Conservation (phyloP, 257 asterid species). For the Solanum tarapatanum region DNA sequence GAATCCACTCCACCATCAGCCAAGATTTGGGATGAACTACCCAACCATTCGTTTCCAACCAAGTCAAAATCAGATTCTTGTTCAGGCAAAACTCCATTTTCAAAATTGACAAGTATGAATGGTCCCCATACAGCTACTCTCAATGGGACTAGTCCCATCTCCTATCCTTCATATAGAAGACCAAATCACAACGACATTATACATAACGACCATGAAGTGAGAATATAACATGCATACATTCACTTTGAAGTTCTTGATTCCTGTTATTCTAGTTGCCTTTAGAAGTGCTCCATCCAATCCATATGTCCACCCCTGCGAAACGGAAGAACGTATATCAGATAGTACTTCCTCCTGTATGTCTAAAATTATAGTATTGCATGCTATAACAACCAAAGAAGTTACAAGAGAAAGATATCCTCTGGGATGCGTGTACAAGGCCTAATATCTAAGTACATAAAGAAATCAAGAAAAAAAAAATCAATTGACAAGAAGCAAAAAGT, state of each 20-base stretch:
- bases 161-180: conserved; percentile 29
- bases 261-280: conserved; percentile 33
- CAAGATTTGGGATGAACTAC: conserved; percentile 51
- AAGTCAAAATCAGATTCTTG: conserved; percentile 16
- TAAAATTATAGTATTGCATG: not conserved
- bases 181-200: not conserved
- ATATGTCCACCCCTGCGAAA: conserved; percentile 75
- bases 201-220: not conserved
- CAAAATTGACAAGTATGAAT: conserved; percentile 55
- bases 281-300: conserved; percentile 67
- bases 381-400: not conserved
- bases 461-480: not conserved
- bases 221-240: conserved; percentile 25
- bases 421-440: not conserved
- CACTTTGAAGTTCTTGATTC: conserved; percentile 66
- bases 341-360: not conserved
- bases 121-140: conserved; percentile 77
- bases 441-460: not conserved
- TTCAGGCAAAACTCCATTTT: conserved; percentile 13
- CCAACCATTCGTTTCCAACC: conserved; percentile 67
- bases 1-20: conserved; percentile 45
- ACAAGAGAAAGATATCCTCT: not conserved
- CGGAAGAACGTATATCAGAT: not conserved
- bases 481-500: not conserved
- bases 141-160: conserved; percentile 70